Evolutionary conservation across 1,284 basidiomycete genomes (phyloP), one percentile per base, ranked within the genome.

Genomic region (Pseudozyma hubeiensis): DNA sequence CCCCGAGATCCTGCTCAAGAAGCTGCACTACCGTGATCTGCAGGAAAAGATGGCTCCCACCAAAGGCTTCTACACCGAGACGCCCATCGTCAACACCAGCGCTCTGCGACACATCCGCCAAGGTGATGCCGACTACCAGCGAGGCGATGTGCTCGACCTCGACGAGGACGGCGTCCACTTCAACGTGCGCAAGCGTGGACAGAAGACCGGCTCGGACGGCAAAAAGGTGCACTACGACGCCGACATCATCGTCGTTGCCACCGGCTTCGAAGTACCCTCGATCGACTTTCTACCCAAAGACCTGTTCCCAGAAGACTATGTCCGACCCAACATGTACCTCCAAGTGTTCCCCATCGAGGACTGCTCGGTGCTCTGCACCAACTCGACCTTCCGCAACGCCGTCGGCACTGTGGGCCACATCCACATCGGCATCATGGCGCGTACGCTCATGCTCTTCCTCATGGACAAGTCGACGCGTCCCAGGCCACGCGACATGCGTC

Each of bases 211-310:
- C 13, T 79, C 81, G 43, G 75, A 84, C 6, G 85, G 85, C 35
- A 81, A 85, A 40, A 77, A 81, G 37, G 55, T 72, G 10, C 81
- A 87, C 68, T 84, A 88, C 58, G 79, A 86, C 1, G 89, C 88
- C 0, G 89, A 90, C 75, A 85, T 90, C 5, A 86, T 90, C 40
- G 87, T 90, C 9, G 82, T 90, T 19, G 90, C 90, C 4, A 89
- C 89, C 3, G 90, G 89, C 2, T 90, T 89, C 79, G 85, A 89
- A 75, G 86, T 87, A 46, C 89, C 89, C 0, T 82, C 84, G n/a
- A 78, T 90, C 40, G 86, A 87, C 48, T 90, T 90, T 79, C 77
- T 90, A 58, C 86, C 88, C 8, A 64, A 87, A 2, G 87, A 89
- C n/a, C 80, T 90, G 46, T 90, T 90, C 85, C 89, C 89, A 0